Base-by-base conservation (phyloP, 495 filamentous ascomycete genomes). In the Sporormia fimetaria region DNA sequence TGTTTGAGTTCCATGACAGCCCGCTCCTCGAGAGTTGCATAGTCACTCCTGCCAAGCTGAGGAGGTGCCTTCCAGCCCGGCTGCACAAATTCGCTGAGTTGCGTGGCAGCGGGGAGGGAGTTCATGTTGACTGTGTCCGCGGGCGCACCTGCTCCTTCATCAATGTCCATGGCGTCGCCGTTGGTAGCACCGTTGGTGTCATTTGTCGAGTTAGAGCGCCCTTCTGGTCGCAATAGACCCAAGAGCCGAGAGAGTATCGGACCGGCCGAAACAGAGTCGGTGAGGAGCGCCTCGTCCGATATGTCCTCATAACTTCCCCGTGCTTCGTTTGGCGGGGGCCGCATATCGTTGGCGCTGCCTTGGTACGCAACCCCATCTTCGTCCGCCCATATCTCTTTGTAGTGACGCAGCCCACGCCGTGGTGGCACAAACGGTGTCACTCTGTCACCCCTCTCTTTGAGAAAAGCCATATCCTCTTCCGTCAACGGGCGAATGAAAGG, bases 391-490 rank as follows among this genome's bases (percentile, higher is more conserved):
- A 83, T 65, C 42, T 95, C 86, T 8, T 70, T 77, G 62, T 96
- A 96, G 55, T 80, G 76, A 47, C 75, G 77, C 61, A 83, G 81
- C 24, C 87, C 90, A 6, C 87, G 78, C 35, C 76, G 76, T 1
- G 87, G 88, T 63, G 88, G 87, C 25, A 90, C 64, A 49, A 94
- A 95, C 1, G 87, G 81, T 9, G 68, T 76, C 6, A 73, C 57
- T 15, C 92, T 78, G 60, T 99, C 86, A 33, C 86, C 87, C 39
- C 83, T 71, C 60, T 99, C 90, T 49, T 83, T 77, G 17, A 99
- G 62, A 59, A 94, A 99, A 1, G 84, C 86, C 29, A 94, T 76
- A 58, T 99, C 90, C 56, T 99, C 92, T 56, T 99, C 92, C 10
- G 76, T 84, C 47, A 93, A 79, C 0, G 81, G 77, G 2, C 92